phyloP scores from a whole-genome alignment of 192 early-diverging fungal species.

The Allomyces macrogynus region DNA sequence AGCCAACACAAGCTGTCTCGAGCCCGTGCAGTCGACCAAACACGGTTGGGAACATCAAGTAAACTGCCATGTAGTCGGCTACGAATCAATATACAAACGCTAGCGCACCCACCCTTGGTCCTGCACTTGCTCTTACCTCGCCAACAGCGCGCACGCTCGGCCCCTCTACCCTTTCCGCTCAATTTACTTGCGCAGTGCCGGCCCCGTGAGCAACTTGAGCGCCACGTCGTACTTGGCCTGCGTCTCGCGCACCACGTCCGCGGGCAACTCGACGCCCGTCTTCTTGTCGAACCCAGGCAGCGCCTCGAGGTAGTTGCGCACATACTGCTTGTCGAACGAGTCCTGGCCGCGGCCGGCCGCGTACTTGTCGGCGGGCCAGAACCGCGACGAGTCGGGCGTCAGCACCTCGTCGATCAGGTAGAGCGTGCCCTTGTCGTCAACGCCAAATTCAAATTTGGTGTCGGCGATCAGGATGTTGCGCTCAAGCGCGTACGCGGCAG shows the following conservation, averaged over 20 bases:
- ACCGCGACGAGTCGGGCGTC: constrained; percentile 96
- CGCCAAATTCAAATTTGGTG: constrained; percentile 99
- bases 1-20: too few species aligned
- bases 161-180: too few species aligned
- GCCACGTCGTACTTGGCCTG: constrained; percentile 79
- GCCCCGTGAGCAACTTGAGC: constrained; percentile 59
- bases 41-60: too few species aligned
- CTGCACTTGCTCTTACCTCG: too few species aligned
- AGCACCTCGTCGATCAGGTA: constrained; percentile 90
- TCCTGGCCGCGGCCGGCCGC: constrained; percentile 55
- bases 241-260: constrained; percentile 64
- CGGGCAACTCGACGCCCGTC: constrained; percentile 61
- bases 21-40: too few species aligned
- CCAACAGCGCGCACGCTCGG: too few species aligned
- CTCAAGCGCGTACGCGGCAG: constrained; percentile 55
- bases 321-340: constrained; percentile 92
- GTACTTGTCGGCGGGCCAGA: constrained; percentile 80
- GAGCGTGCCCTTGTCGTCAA: constrained; percentile 55
- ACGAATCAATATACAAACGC: too few species aligned
- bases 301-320: constrained; percentile 78
- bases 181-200: too few species aligned
- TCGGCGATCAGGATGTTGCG: constrained; percentile 97
- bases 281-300: constrained; percentile 73
- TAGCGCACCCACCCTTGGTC: too few species aligned
- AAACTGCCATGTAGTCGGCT: too few species aligned